These are phyloP conservation scores for Cytidiella melzeri DNA, from an alignment of 768 basidiomycete species.

Conservation along the genomic window DNA sequence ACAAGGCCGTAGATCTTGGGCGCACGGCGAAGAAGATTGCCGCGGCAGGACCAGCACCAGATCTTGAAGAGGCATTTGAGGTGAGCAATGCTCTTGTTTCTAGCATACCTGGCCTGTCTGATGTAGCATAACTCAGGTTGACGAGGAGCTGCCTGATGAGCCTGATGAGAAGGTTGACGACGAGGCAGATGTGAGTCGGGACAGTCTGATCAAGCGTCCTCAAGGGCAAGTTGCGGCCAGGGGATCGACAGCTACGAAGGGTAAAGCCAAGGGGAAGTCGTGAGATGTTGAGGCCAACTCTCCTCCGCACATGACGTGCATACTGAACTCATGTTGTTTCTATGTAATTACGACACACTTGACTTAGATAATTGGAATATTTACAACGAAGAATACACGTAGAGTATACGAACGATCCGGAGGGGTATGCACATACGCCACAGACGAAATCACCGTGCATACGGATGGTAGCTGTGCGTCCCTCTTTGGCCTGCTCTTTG, in stretches of 20 bases:
- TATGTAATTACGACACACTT: no score
- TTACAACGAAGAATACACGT: neutral
- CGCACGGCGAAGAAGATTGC: slow-evolving; percentile 78
- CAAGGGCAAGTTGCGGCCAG: slow-evolving; percentile 26
- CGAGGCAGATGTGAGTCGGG: slow-evolving; percentile 45
- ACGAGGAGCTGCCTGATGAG: slow-evolving; percentile 41
- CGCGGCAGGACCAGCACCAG: slow-evolving; percentile 64
- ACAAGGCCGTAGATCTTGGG: slow-evolving; percentile 79
- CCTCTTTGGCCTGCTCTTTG: slow-evolving; percentile 67
- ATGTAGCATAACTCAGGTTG: slow-evolving; percentile 17
- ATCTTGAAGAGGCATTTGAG: slow-evolving; percentile 89
- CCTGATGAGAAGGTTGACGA: slow-evolving; percentile 26
- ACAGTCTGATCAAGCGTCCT: slow-evolving; percentile 54
- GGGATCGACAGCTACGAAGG: slow-evolving; percentile 19
- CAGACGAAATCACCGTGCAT: slow-evolving; percentile 47
- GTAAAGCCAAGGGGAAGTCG: slow-evolving; percentile 18
- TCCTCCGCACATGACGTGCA: no score
- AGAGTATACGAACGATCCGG: neutral
- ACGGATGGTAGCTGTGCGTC: slow-evolving; percentile 80
- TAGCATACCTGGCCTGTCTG: slow-evolving; percentile 11
- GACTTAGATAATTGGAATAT: neutral
- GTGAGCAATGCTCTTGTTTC: slow-evolving; percentile 32
- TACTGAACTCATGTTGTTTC: no score
- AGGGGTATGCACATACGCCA: no score
- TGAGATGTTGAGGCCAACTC: no score